phyloP scores from a whole-genome alignment of 75 land plant genomes.

The Cryptomeria japonica region DNA sequence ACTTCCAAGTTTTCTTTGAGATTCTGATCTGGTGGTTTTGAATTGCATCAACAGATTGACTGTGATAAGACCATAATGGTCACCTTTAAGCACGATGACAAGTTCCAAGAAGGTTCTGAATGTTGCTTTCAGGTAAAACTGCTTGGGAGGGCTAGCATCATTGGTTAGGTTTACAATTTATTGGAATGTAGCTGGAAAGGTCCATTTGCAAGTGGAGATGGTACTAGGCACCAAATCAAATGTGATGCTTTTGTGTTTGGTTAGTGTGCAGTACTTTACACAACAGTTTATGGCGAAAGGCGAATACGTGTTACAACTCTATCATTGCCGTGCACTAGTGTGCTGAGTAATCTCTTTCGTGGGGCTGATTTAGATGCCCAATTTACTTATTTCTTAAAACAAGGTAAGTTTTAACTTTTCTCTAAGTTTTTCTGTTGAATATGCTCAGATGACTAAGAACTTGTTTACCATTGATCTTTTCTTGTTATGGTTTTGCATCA shows the following conservation, averaged over 20 bases:
- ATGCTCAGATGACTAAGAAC: neutral
- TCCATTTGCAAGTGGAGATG: constrained; percentile 7
- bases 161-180: neutral
- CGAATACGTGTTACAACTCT: constrained; percentile 86
- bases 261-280: constrained; percentile 97
- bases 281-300: constrained; percentile 94
- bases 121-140: constrained; percentile 89
- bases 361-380: constrained; percentile 97
- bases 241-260: constrained; percentile 3
- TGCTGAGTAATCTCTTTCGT: constrained; percentile 85
- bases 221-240: too few species aligned
- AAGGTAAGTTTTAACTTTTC: constrained; percentile 48
- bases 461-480: constrained; percentile 5
- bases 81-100: constrained; percentile 96
- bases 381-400: constrained; percentile 86
- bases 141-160: neutral
- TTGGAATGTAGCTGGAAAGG: neutral
- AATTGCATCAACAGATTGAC: constrained; percentile 73
- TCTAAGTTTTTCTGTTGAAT: neutral
- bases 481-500: constrained; percentile 1
- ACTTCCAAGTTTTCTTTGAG: neutral
- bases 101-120: constrained; percentile 89
- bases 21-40: neutral
- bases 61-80: constrained; percentile 98
- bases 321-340: constrained; percentile 86